Evolutionary conservation across 2,329 filamentous ascomycete species (phyloP), one percentile per base, ranked within the genome.

Genomic region (Exophiala xenobiotica): DNA sequence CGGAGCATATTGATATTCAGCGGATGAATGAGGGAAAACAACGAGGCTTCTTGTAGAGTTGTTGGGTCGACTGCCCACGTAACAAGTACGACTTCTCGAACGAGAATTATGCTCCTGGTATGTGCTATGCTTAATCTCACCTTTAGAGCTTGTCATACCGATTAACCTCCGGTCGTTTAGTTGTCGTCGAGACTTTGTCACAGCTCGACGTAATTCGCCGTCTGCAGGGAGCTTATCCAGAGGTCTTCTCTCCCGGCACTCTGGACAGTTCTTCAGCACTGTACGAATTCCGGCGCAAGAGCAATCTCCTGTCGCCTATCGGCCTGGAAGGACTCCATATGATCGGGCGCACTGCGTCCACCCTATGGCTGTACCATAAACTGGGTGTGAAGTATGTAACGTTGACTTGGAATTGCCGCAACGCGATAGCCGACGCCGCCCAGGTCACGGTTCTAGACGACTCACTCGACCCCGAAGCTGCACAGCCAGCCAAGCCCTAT

Each of bases 341-440:
- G 64, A 95, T 96, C 62, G 91, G 90, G 53, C 95, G 96, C 71
- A 88, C 67, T 9, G 57, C 72, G 6, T 78, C 86, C 31, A 90
- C 83, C 49, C 75, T 96, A 7, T 83, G 92, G 4, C 77, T 81
- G 16, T 96, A 85, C 68, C 77, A 93, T 67, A 74, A 78, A 1
- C 77, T 95, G 1, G 92, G 91, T 1, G 90, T 91, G 3, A 83
- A 89, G 44, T 96, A 96, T 65, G 83, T 85, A n/a, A 96, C 91
- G 0, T 73, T 96, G n/a, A 95, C 89, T 1, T 91, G 95, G 74
- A 95, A 95, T 68, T 96, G 91, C 71, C 88, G 95, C 68, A 97
- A 96, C 69, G 79, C 76, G 39, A 96, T 87, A 67, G 90, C 90
- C 41, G 92, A 96, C 66, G 87, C 90, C 3, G 90, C 90, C 2